Evolutionary conservation across 257 asterid species (phyloP).

Genomic region (Leptodermis oblonga): DNA sequence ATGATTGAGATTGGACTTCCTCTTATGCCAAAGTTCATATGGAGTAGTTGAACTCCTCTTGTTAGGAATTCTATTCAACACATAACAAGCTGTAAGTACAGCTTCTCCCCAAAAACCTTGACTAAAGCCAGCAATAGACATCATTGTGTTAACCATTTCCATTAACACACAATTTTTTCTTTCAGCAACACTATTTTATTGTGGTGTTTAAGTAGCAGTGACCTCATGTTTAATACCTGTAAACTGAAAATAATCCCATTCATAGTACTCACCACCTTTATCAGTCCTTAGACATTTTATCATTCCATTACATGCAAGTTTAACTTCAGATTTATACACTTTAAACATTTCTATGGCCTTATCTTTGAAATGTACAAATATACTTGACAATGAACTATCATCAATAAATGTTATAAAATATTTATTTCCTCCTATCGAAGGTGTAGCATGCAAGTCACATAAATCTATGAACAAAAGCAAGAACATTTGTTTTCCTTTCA

Average conservation of each 20-base stretch:
- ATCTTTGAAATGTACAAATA: neutral
- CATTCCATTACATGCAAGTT: no score
- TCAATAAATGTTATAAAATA: neutral
- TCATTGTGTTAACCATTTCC: neutral
- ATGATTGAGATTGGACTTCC: no score
- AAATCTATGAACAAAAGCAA: no score
- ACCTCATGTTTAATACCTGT: neutral
- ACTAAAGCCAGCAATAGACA: neutral
- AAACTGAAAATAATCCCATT: neutral
- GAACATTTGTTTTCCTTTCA: no score
- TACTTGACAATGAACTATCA: no score
- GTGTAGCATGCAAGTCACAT: no score
- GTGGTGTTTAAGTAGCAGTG: neutral
- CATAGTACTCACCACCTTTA: neutral
- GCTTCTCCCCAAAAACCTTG: neutral
- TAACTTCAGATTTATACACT: no score
- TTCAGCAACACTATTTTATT: neutral
- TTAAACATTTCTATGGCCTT: neutral
- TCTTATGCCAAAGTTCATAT: no score
- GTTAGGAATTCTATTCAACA: no score
- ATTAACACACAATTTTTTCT: neutral
- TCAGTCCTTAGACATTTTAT: neutral
- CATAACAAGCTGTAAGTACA: no score
- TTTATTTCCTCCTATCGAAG: no score
- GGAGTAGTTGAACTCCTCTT: no score